phyloP scores from a whole-genome alignment of 139 green algal genomes.

The Klebsormidium nitens region DNA sequence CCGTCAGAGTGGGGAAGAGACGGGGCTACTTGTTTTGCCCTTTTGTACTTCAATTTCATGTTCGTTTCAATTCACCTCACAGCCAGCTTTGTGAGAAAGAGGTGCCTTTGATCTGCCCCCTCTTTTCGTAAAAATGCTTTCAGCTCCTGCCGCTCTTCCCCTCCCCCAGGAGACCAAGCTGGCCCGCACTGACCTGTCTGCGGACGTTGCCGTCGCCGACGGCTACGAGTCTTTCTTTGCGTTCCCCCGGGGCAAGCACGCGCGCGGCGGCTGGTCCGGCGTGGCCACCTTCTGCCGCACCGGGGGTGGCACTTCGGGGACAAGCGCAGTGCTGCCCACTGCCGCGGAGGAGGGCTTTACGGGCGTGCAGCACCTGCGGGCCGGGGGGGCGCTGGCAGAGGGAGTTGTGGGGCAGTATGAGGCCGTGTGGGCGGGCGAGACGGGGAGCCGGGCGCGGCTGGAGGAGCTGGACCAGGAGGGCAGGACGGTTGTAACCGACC shows the following conservation, averaged over 20 bases:
- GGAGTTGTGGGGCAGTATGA: not conserved
- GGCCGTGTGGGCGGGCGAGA: not conserved
- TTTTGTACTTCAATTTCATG: no score
- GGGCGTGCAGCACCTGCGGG: not conserved
- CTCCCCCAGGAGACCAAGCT: constrained; percentile 35
- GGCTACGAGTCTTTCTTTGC: constrained; percentile 26
- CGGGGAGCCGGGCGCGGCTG: not conserved
- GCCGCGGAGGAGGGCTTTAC: constrained; percentile 23
- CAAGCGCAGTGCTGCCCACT: not conserved
- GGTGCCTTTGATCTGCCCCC: no score
- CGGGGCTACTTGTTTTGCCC: no score
- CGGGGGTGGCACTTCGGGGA: not conserved
- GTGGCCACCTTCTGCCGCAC: constrained; percentile 2
- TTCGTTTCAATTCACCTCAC: no score
- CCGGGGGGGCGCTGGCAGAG: no score
- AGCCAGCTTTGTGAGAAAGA: no score
- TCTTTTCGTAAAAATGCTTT: no score
- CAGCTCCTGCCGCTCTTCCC: no score
- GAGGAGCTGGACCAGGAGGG: constrained; percentile 24
- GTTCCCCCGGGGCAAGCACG: constrained; percentile 3
- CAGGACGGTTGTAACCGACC: constrained; percentile 17
- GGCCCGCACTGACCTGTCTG: constrained; percentile 9
- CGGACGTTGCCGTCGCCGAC: constrained; percentile 7
- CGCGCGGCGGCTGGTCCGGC: constrained; percentile 17
- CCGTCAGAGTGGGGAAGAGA: no score